phyloP scores from a whole-genome alignment of 768 basidiomycete genomes.

The Chiua virens region DNA sequence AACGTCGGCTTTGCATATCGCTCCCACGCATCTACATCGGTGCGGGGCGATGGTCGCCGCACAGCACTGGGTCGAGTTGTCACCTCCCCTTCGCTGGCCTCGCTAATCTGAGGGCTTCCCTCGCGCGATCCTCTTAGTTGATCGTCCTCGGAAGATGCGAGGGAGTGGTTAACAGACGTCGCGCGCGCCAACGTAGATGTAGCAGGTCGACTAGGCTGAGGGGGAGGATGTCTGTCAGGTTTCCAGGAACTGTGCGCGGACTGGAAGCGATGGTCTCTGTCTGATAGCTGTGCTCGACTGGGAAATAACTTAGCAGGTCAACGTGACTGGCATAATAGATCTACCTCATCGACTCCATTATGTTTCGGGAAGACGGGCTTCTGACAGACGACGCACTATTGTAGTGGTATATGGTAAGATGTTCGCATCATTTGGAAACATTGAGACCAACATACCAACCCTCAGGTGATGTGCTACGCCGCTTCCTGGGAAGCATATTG shows the following conservation, averaged over 20 bases:
- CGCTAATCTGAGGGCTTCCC: conserved; percentile 30
- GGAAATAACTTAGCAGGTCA: conserved; percentile 8
- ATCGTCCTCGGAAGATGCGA: conserved; percentile 31
- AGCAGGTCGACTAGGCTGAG: conserved; percentile 8
- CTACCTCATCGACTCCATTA: conserved; percentile 31
- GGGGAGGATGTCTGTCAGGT: conserved; percentile 8
- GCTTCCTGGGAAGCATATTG: conserved; percentile 32
- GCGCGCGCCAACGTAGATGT: conserved; percentile 9
- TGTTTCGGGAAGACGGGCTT: conserved; percentile 13
- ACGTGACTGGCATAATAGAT: not conserved
- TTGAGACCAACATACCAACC: conserved; percentile 20
- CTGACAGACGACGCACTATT: conserved; percentile 16
- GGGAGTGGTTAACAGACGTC: conserved; percentile 17
- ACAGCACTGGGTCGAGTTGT: conserved; percentile 12
- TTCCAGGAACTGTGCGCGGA: conserved; percentile 11
- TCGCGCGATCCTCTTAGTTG: conserved; percentile 30
- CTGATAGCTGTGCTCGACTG: conserved; percentile 25
- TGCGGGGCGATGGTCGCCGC: conserved; percentile 28
- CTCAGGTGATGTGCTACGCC: conserved; percentile 34
- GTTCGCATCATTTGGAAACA: not conserved
- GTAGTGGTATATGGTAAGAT: conserved; percentile 11
- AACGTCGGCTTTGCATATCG: conserved; percentile 34
- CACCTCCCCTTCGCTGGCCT: conserved; percentile 29
- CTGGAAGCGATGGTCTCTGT: conserved; percentile 12
- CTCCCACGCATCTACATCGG: conserved; percentile 33